Evolutionary conservation across 2,329 filamentous ascomycete species (phyloP), one percentile per base, ranked within the genome.

Genomic region (Sporothrix brunneoviolacea): DNA sequence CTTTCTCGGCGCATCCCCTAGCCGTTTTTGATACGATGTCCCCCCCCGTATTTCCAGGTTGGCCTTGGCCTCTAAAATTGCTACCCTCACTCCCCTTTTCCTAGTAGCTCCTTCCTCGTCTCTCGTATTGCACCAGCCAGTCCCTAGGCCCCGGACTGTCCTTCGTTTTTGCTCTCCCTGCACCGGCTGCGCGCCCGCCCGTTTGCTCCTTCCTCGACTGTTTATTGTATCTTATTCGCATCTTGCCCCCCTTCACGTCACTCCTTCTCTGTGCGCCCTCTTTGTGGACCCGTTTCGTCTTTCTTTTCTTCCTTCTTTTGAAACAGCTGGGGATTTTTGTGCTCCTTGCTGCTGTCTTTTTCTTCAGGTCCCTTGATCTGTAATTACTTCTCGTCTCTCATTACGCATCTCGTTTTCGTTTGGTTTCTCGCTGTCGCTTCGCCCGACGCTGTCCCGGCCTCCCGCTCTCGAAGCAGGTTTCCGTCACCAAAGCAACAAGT

Each of bases 11-110:
- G 37, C 36, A 27, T 21, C 32, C 30, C 39, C 39, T 50, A 38
- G 47, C 39, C 47, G 39, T 33, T 38, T 50, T 43, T 50, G 39
- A 43, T 50, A 50, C 47, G 39, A 49, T 42, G 33, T 39, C 24
- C 24, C 24, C 5, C 10, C 39, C 47, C 47, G 39, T 43, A 43
- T 50, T 50, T 48, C 28, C 39, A 18, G 21, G 10, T 30, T 42
- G 30, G 30, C 30, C 15, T 28, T 28, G 5, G 6, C 24, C 24
- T 28, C 24, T 28, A 28, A 28, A 10, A 28, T 28, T 28, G 24
- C 24, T 5, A 28, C 24, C 24, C 24, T 28, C 24, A 6, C 24
- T 5, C 24, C 24, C 24, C 24, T 28, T 10, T 5, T 28, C 24
- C 10, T 28, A 28, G 24, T n/a, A n/a, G n/a, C n/a, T n/a, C n/a